Evolutionary conservation across 2,329 filamentous ascomycete genomes (phyloP).

Genomic region (Neonectria punicea): DNA sequence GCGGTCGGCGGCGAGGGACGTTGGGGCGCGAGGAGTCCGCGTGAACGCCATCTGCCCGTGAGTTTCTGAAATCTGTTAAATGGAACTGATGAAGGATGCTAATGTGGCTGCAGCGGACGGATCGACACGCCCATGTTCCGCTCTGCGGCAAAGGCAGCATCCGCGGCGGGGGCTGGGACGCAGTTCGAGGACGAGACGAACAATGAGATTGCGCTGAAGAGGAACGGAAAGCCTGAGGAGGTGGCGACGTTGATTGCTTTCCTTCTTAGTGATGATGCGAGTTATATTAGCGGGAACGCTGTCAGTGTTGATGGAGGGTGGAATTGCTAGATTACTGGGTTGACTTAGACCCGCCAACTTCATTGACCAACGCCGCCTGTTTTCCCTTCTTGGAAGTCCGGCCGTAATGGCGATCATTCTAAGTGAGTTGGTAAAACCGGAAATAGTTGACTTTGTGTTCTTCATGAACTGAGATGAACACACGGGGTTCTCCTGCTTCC

Average conservation of each 20-base stretch:
- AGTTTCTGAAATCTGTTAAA: conserved; percentile 15
- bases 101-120: conserved; percentile 29
- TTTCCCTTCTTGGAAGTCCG: too few species aligned
- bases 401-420: too few species aligned
- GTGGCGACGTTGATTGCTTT: conserved; percentile 44
- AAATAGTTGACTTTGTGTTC: too few species aligned
- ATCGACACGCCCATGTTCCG: conserved; percentile 47
- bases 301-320: conserved; percentile 44
- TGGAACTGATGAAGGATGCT: neutral
- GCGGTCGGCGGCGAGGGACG: conserved; percentile 45
- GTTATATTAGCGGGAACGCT: conserved; percentile 40
- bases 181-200: conserved; percentile 28
- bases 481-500: too few species aligned
- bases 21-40: conserved; percentile 38
- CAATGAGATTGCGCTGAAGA: conserved; percentile 31
- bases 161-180: conserved; percentile 12
- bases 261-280: conserved; percentile 42
- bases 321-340: conserved; percentile 32
- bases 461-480: too few species aligned
- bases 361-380: too few species aligned
- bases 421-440: too few species aligned
- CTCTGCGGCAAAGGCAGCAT: conserved; percentile 26
- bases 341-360: too few species aligned
- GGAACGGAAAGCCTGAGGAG: conserved; percentile 40
- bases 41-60: conserved; percentile 46